Evolutionary conservation across 306 rosid species (phyloP).

Genomic region (Fragaria iinumae): DNA sequence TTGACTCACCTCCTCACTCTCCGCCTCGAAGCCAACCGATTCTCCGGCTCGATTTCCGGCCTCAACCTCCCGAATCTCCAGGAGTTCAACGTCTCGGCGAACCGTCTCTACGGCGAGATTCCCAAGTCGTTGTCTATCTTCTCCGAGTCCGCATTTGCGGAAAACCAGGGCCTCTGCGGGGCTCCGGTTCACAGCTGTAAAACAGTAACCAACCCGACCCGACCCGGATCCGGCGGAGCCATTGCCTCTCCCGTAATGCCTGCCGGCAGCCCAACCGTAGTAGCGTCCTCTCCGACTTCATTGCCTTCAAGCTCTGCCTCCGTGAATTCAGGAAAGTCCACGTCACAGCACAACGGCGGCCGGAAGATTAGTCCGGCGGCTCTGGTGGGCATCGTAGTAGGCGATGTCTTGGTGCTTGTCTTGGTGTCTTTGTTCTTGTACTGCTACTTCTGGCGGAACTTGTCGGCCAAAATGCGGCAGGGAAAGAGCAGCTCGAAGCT

Average conservation of each 20-base stretch:
- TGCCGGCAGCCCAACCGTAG: slow-evolving; percentile 25
- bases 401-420: slow-evolving; percentile 54
- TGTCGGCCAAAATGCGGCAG: slow-evolving; percentile 34
- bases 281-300: slow-evolving; percentile 73
- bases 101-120: slow-evolving; percentile 53
- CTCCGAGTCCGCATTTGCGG: slow-evolving; percentile 48
- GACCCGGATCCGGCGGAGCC: slow-evolving; percentile 78
- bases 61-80: slow-evolving; percentile 47
- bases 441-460: slow-evolving; percentile 63
- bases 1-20: slow-evolving; percentile 69
- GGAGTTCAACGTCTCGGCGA: slow-evolving; percentile 66
- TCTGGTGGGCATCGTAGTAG: slow-evolving; percentile 54
- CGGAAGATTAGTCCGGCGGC: slow-evolving; percentile 48
- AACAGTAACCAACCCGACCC: slow-evolving; percentile 40
- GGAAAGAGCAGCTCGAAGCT: slow-evolving; percentile 54
- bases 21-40: slow-evolving; percentile 48
- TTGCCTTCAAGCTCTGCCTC: slow-evolving; percentile 35
- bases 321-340: slow-evolving; percentile 10
- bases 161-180: slow-evolving; percentile 64
- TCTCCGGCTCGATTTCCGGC: slow-evolving; percentile 50
- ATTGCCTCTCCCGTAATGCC: slow-evolving; percentile 62
- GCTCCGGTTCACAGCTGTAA: slow-evolving; percentile 51
- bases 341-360: slow-evolving; percentile 16
- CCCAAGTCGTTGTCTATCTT: slow-evolving; percentile 56
- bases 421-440: slow-evolving; percentile 63